Evolutionary conservation across 495 filamentous ascomycete species (phyloP), one percentile per base, ranked within the genome.

Genomic region (Aspergillus hancockii): DNA sequence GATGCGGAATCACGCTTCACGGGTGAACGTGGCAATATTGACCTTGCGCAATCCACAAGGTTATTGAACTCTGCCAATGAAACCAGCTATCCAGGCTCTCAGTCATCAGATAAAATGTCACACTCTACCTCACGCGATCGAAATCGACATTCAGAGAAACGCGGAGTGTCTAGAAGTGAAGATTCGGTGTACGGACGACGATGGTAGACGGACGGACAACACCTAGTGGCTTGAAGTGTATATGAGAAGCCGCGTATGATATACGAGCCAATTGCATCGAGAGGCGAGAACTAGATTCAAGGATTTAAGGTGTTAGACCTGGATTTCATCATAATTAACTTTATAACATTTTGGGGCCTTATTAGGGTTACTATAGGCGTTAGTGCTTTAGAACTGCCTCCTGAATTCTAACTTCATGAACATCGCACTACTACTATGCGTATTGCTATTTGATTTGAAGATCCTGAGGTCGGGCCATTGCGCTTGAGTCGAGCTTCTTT

Each of bases 1-100:
- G 90, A 94, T 74, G 87, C 87, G 0, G 87, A 89, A 59, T 63
- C 65, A n/a, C 65, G 68, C 23, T 79, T 71, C 66, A 68, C 62
- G 6, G 67, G 70, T 36, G 71, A 71, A 13, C 68, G 72, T 40
- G 67, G 53, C 18, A 71, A 64, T 13, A 55, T 74, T 12, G 68
- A 71, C 30, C 65, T 75, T 22, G 66, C 65, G 12, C 66, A 70
- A 53, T 73, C 63, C 41, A 66, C 65, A 47, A 61, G 59, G 12
- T 57, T 75, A 13, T 55, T 75, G 41, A 65, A 31, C 18, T 57
- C 67, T 14, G 57, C 59, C 0, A 67, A 70, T 4, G 71, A 74
- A 3, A 25, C 45, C 36, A 43, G 30, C 36, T 36, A 47, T 31
- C 19, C 41, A n/a, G 52, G 57, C 40, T 56, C 70, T 43, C 68